These are phyloP conservation scores for Schizophyllum commune DNA, from an alignment of 1,284 basidiomycete species.

Conservation along the genomic window DNA sequence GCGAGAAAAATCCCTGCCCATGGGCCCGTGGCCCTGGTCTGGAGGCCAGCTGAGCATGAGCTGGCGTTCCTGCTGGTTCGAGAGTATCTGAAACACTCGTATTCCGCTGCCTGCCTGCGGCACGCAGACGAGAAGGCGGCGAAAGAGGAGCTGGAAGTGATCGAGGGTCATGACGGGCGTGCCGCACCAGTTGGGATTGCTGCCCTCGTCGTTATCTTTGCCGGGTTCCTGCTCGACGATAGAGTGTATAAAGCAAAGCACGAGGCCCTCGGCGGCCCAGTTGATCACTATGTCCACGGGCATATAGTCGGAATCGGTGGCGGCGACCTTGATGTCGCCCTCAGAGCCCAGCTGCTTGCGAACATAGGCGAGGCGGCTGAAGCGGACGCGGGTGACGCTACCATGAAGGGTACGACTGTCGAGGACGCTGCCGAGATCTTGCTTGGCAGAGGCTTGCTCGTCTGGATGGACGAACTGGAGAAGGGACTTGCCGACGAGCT, in stretches of 20 bases:
- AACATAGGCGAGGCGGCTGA: constrained; percentile 62
- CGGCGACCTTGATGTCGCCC: constrained; percentile 62
- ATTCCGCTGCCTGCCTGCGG: constrained; percentile 42
- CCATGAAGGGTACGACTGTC: constrained; percentile 81
- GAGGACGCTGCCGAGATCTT: constrained; percentile 75
- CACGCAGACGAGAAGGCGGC: constrained; percentile 45
- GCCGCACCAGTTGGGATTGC: constrained; percentile 86
- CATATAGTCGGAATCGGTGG: constrained; percentile 76
- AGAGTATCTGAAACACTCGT: constrained; percentile 80
- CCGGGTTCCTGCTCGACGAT: constrained; percentile 66
- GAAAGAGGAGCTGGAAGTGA: constrained; percentile 52
- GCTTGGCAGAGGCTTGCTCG: constrained; percentile 71
- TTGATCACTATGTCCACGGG: constrained; percentile 91
- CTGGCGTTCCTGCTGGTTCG: constrained; percentile 43
- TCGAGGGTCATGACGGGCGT: constrained; percentile 53
- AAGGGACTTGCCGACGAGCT: constrained; percentile 69
- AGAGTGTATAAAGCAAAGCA: constrained; percentile 94
- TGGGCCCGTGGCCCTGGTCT: constrained; percentile 55
- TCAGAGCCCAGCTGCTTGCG: constrained; percentile 59
- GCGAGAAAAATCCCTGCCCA: constrained; percentile 75
- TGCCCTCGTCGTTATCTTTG: constrained; percentile 69
- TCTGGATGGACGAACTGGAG: constrained; percentile 88
- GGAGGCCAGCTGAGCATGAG: constrained; percentile 87
- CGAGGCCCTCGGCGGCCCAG: constrained; percentile 86
- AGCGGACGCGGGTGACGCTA: constrained; percentile 82